A percentile compares a stretch with the other conserved stretches of the same genome.
Evolutionary conservation across 768 basidiomycete genomes (phyloP).

Genomic region (Collybiopsis luxurians): DNA sequence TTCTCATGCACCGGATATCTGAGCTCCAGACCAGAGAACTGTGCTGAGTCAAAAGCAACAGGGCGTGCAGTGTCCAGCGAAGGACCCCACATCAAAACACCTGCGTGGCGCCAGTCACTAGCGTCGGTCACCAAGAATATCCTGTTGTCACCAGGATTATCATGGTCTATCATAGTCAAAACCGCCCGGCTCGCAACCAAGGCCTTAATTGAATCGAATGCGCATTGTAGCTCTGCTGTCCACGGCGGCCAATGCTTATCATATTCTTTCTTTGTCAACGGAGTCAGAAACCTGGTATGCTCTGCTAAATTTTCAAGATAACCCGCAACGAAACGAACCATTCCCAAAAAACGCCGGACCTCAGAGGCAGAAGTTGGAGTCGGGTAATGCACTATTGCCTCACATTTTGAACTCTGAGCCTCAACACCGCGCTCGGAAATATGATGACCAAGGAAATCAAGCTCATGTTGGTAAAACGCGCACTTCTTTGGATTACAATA

Average conservation of each 20-base stretch:
- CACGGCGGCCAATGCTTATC: slow-evolving; percentile 8
- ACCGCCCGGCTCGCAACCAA: slow-evolving; percentile 23
- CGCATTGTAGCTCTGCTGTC: slow-evolving; percentile 10
- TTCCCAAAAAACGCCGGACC: slow-evolving; percentile 19
- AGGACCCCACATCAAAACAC: slow-evolving; percentile 19
- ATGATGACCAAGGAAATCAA: slow-evolving; percentile 20
- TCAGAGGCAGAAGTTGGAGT: slow-evolving; percentile 11
- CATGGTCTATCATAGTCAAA: slow-evolving; percentile 29
- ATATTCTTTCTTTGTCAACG: slow-evolving; percentile 16
- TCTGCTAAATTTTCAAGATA: slow-evolving; percentile 16
- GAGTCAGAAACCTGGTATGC: slow-evolving; percentile 14
- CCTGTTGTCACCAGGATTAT: slow-evolving; percentile 21
- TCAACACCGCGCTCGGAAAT: slow-evolving; percentile 21
- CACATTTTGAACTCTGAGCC: slow-evolving; percentile 15
- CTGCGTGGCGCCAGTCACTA: slow-evolving; percentile 22
- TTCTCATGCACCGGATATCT: slow-evolving; percentile 28
- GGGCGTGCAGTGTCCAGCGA: slow-evolving; percentile 26
- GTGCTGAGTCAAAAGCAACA: slow-evolving; percentile 23
- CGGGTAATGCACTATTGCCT: slow-evolving; percentile 20
- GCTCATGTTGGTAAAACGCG: not conserved
- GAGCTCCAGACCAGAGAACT: slow-evolving; percentile 16
- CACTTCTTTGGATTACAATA: slow-evolving; percentile 22
- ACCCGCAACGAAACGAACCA: slow-evolving; percentile 18
- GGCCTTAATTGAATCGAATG: slow-evolving; percentile 26
- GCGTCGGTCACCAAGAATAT: slow-evolving; percentile 31